Conservation (phyloP, 495 filamentous ascomycete genomes). For the Immersiella caudata region DNA sequence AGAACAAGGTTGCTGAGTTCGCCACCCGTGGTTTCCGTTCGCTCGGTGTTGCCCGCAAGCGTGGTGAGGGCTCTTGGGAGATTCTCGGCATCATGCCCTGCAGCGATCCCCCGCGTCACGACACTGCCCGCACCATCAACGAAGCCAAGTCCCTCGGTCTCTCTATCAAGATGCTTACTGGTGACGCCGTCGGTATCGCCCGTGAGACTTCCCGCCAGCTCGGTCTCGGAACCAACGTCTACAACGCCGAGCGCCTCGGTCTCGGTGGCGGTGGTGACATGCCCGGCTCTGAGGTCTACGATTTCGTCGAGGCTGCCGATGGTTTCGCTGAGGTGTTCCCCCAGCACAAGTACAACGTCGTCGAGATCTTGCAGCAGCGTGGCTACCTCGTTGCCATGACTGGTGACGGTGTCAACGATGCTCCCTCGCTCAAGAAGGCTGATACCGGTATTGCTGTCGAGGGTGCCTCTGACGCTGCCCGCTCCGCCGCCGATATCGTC, state of each 20-base stretch:
- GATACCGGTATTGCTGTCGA: slow-evolving; percentile 94
- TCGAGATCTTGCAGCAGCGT: slow-evolving; percentile 95
- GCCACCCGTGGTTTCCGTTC: slow-evolving; percentile 90
- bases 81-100: slow-evolving; percentile 95
- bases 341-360: slow-evolving; percentile 97
- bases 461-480: slow-evolving; percentile 89
- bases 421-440: slow-evolving; percentile 93
- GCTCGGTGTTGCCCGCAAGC: slow-evolving; percentile 87
- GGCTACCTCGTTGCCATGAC: slow-evolving; percentile 98
- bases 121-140: slow-evolving; percentile 85
- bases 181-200: slow-evolving; percentile 92
- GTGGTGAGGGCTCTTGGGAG: slow-evolving; percentile 75
- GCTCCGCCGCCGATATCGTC: slow-evolving; percentile 91
- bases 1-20: slow-evolving; percentile 88
- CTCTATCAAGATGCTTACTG: slow-evolving; percentile 95
- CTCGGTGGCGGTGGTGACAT: slow-evolving; percentile 83
- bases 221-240: slow-evolving; percentile 90
- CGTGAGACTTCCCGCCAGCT: slow-evolving; percentile 87
- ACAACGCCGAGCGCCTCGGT: slow-evolving; percentile 87
- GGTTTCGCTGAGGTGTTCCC: slow-evolving; percentile 96
- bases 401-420: slow-evolving; percentile 97
- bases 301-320: slow-evolving; percentile 94
- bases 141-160: slow-evolving; percentile 87
- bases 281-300: slow-evolving; percentile 89
- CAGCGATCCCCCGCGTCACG: slow-evolving; percentile 87